Conservation (phyloP, 1,284 basidiomycete species). For the Trametes polyzona region DNA sequence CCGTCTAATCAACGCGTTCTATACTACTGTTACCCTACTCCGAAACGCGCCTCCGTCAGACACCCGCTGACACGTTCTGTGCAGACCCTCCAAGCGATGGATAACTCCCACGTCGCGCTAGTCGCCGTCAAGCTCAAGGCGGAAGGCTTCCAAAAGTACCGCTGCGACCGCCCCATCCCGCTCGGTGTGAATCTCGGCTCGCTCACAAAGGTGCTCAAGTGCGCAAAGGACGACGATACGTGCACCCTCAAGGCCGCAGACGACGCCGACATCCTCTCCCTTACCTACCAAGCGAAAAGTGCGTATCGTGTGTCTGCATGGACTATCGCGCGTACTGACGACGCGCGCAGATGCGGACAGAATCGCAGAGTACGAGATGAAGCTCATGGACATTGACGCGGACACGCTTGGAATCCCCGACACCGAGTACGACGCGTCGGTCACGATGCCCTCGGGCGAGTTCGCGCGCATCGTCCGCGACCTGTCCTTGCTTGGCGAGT, state of each 20-base stretch:
- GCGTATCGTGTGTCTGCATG: slow-evolving; percentile 35
- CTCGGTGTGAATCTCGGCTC: slow-evolving; percentile 90
- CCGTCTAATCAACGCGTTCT: background rate
- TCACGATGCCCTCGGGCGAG: slow-evolving; percentile 87
- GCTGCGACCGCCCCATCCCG: slow-evolving; percentile 96
- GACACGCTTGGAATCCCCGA: slow-evolving; percentile 98
- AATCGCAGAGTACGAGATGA: slow-evolving; percentile 98
- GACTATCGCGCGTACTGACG: background rate
- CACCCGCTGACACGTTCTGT: background rate
- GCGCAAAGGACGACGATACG: slow-evolving; percentile 95
- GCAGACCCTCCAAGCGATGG: slow-evolving; percentile 91
- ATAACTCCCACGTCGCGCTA: slow-evolving; percentile 99
- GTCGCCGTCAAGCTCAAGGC: slow-evolving; percentile 83
- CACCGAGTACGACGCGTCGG: slow-evolving; percentile 95
- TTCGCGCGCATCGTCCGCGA: slow-evolving; percentile 95
- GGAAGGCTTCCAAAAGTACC: slow-evolving; percentile 85
- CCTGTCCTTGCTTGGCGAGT: slow-evolving; percentile 91
- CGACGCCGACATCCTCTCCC: slow-evolving; percentile 87
- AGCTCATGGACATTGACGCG: slow-evolving; percentile 99
- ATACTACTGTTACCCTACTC: background rate
- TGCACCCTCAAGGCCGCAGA: slow-evolving; percentile 93
- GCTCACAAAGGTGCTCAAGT: slow-evolving; percentile 95
- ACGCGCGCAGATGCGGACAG: slow-evolving; percentile 79
- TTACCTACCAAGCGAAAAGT: slow-evolving; percentile 94
- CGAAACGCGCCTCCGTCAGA: background rate